Evolutionary conservation across 768 basidiomycete species (phyloP), one percentile per base, ranked within the genome.

Genomic region (Tulasnella sp.): DNA sequence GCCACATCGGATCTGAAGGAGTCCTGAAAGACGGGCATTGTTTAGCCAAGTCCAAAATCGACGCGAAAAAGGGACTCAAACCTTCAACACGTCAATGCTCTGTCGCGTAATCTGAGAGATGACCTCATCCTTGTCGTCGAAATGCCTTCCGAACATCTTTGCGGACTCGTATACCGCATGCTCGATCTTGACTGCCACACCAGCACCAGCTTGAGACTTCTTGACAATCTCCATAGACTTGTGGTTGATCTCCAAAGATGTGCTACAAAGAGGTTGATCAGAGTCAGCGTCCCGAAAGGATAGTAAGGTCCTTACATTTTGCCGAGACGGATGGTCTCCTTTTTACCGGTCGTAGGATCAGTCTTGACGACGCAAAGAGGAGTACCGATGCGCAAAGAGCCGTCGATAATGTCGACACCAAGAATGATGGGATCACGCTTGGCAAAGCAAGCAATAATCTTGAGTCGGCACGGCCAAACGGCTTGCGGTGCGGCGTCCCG

Each of bases 131-230:
- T 96, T 92, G 62, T 98, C 95, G 77, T 92, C 90, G 78, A 95
- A 98, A 81, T 98, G 96, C 76, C 95, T 88, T 5, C 95, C 95
- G 78, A 91, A 98, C 88, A 94, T 90, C 81, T 95, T 96, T 35
- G 94, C 89, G 32, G 91, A 90, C 81, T 98, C 91, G 80, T 98
- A 95, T 12, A 95, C 90, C 3, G 95, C 95, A 79, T 96, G 92
- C 80, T 98, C 97, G 74, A 98, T 98, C 85, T 98, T 99, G 76
- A 98, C 92, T 0, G 97, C 96, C 16, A 98, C 95, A 78, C 97
- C 96, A 64, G 86, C 95, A 77, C 94, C 96, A n/a, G 92, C 89
- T 80, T 98, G 94, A 1, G 89, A 84, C 81, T 93, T 95, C 83
- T 97, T 98, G 76, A 98, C 86, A 34, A 93, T 83, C 29, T 98